Evolutionary conservation across 148 eudicot genomes (phyloP).

Genomic region (Beta vulgaris): DNA sequence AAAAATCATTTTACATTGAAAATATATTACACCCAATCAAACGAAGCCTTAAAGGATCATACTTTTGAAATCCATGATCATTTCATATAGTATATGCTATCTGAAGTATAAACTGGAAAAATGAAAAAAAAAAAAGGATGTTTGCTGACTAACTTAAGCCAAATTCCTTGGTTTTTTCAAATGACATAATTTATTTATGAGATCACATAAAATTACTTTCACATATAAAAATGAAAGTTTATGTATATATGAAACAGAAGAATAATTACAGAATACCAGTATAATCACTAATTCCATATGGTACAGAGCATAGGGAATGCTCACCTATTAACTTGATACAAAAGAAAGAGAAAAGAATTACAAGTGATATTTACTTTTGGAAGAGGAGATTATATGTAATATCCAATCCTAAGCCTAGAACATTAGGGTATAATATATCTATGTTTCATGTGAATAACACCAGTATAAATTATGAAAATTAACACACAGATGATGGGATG

Average conservation of each 20-base stretch:
- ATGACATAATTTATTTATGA: no score
- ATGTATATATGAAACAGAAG: neutral
- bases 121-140: no score
- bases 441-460: constrained; percentile 15
- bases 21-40: no score
- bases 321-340: constrained; percentile 4
- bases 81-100: no score
- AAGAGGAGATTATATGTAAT: neutral
- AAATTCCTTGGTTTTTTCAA: no score
- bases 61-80: no score
- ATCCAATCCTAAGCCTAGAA: constrained; percentile 22
- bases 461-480: constrained; percentile 3
- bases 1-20: no score
- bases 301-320: neutral
- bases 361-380: constrained; percentile 17
- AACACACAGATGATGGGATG: constrained; percentile 11
- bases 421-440: constrained; percentile 20
- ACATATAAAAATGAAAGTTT: neutral
- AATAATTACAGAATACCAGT: neutral
- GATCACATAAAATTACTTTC: no score
- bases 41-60: no score
- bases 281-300: neutral
- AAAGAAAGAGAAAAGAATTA: constrained; percentile 8
- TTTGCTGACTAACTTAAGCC: no score
- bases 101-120: no score